A percentile compares a stretch with the other conserved stretches of the same genome.
Evolutionary conservation across 768 basidiomycete genomes (phyloP).

Genomic region (Strobilomyces dryophilus): DNA sequence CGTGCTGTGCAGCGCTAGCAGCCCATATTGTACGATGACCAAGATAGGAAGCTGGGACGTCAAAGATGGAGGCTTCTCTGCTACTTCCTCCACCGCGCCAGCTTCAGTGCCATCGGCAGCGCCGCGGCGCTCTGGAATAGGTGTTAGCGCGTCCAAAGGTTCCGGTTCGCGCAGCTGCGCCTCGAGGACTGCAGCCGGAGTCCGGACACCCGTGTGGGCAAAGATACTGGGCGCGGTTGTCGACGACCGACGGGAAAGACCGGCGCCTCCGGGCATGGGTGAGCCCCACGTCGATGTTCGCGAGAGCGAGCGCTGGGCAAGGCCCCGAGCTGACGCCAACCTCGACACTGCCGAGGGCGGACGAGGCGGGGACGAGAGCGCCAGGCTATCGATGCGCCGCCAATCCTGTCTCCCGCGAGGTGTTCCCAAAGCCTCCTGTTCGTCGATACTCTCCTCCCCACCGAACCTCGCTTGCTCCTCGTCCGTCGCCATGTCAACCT

Average conservation of each 20-base stretch:
- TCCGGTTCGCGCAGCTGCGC: conserved; percentile 55
- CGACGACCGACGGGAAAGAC: conserved; percentile 48
- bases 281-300: conserved; percentile 29
- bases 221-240: conserved; percentile 71
- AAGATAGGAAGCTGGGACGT: conserved; percentile 73
- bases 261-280: conserved; percentile 31
- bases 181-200: conserved; percentile 71
- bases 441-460: conserved; percentile 41
- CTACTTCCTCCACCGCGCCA: conserved; percentile 36
- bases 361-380: conserved; percentile 20
- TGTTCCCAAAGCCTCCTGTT: conserved; percentile 26
- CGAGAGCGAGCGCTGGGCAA: conserved; percentile 32
- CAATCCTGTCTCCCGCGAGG: conserved; percentile 16
- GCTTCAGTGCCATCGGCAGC: conserved; percentile 15
- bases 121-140: conserved; percentile 49
- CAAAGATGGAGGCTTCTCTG: conserved; percentile 60
- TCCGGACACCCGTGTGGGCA: conserved; percentile 74
- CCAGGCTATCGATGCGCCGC: conserved; percentile 14
- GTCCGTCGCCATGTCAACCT: conserved; percentile 23
- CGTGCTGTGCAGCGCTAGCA: conserved; percentile 83
- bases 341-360: conserved; percentile 23
- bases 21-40: conserved; percentile 87
- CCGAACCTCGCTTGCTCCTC: conserved; percentile 33
- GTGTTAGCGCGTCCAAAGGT: conserved; percentile 37
- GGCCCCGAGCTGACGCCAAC: conserved; percentile 24